A percentile compares a stretch with the other conserved stretches of the same genome.
These are phyloP conservation scores for Pseudogymnoascus sp. DNA, from an alignment of 2,329 filamentous ascomycete genomes.

Conservation along the genomic window DNA sequence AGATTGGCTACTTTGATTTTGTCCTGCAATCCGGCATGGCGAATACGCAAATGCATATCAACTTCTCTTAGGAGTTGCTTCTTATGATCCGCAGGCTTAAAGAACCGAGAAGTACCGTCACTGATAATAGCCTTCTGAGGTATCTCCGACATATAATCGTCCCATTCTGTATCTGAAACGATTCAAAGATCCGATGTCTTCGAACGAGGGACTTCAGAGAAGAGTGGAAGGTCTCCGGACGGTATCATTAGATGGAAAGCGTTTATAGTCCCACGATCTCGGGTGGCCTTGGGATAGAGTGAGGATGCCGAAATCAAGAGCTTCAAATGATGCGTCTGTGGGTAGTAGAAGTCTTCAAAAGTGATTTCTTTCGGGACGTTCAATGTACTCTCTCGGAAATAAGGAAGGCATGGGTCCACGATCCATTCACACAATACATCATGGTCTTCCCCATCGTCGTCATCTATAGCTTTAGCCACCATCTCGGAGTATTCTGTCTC, in stretches of 20 bases:
- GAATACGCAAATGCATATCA: slow-evolving; percentile 14
- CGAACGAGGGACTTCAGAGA: slow-evolving; percentile 9
- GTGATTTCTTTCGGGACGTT: slow-evolving; percentile 13
- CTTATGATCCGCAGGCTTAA: slow-evolving; percentile 13
- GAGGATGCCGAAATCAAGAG: slow-evolving; percentile 12
- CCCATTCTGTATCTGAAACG: neutral
- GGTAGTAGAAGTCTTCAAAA: slow-evolving; percentile 14
- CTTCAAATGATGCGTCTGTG: slow-evolving; percentile 15
- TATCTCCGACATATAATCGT: slow-evolving; percentile 11
- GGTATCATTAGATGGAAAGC: slow-evolving; percentile 13
- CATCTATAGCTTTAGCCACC: slow-evolving; percentile 13
- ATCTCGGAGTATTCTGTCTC: slow-evolving; percentile 12
- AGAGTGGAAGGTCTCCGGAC: slow-evolving; percentile 13
- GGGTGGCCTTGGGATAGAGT: slow-evolving; percentile 12
- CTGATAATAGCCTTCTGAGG: slow-evolving; percentile 12
- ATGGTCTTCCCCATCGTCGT: slow-evolving; percentile 10
- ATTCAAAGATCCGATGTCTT: slow-evolving; percentile 12
- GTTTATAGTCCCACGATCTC: slow-evolving; percentile 13
- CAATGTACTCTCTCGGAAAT: slow-evolving; percentile 14
- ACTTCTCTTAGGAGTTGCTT: slow-evolving; percentile 15
- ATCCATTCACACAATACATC: slow-evolving; percentile 16
- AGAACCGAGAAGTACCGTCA: slow-evolving; percentile 13
- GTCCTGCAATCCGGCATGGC: slow-evolving; percentile 11
- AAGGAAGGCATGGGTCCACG: slow-evolving; percentile 13
- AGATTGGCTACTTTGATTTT: slow-evolving; percentile 14